Conservation (phyloP, 2,329 filamentous ascomycete species). For the Elsinoe perseae region DNA sequence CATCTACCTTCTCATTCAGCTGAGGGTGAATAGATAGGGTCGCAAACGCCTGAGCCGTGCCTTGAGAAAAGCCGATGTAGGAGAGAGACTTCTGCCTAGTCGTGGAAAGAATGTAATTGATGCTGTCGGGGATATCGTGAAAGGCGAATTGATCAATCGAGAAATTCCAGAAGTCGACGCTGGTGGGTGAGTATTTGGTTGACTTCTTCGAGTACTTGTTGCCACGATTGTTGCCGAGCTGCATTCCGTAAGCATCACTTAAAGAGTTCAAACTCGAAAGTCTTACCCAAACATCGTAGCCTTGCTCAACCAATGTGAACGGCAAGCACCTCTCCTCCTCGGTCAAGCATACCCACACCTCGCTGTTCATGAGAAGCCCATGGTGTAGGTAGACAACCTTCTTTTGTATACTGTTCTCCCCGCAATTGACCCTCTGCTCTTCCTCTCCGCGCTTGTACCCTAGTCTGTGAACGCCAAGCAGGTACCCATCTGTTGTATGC, state of each 20-base stretch:
- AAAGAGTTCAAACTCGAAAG: no score
- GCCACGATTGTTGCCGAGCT: constrained; percentile 93
- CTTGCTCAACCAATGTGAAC: constrained; percentile 79
- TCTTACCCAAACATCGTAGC: constrained; percentile 89
- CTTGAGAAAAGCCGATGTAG: constrained; percentile 95
- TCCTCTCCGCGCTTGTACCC: constrained; percentile 79
- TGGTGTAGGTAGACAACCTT: constrained; percentile 91
- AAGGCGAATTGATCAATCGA: constrained; percentile 98
- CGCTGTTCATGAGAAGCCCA: constrained; percentile 95
- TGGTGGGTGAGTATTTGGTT: constrained; percentile 64
- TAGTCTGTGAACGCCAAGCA: constrained; percentile 81
- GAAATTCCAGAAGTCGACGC: constrained; percentile 86
- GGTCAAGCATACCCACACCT: constrained; percentile 93
- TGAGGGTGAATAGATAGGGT: constrained; percentile 85
- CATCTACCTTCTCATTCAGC: constrained; percentile 85
- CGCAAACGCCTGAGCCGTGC: constrained; percentile 93
- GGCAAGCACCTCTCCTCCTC: constrained; percentile 79
- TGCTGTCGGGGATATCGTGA: constrained; percentile 91
- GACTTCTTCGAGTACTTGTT: constrained; percentile 99
- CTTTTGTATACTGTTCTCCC: constrained; percentile 61
- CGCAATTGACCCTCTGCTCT: constrained; percentile 66
- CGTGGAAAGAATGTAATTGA: constrained; percentile 79
- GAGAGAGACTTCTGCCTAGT: constrained; percentile 78
- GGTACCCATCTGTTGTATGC: constrained; percentile 87
- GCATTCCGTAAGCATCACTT: no score